Conservation (phyloP, 1,139 yeast species). For the Arxiozyma telluris region DNA sequence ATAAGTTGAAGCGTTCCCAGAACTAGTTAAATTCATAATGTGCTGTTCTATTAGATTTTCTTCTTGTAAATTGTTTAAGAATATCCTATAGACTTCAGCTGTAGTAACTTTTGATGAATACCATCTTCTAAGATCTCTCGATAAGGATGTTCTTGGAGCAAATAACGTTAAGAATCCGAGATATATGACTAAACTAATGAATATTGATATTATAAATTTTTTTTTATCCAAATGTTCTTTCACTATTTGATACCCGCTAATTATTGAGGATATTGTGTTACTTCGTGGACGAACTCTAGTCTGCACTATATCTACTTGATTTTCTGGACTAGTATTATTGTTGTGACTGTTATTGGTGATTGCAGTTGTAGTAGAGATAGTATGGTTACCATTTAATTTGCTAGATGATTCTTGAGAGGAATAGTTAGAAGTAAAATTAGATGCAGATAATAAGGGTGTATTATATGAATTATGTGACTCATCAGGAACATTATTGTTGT, state of each 20-base stretch:
- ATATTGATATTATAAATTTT: slow-evolving; percentile 39
- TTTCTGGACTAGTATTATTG: neutral
- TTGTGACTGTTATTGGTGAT: neutral
- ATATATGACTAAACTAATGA: slow-evolving; percentile 23
- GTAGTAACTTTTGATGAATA: slow-evolving; percentile 57
- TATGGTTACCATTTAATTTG: neutral
- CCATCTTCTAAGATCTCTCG: slow-evolving; percentile 71
- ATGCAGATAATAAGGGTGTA: neutral
- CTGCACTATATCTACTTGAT: neutral
- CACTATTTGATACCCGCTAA: slow-evolving; percentile 35
- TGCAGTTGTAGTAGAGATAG: neutral
- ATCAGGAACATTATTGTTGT: neutral
- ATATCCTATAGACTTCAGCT: slow-evolving; percentile 53
- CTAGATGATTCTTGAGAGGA: neutral
- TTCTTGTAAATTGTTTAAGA: slow-evolving; percentile 29
- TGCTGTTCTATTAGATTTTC: slow-evolving; percentile 34
- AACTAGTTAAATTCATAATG: slow-evolving; percentile 32
- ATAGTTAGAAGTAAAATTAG: neutral
- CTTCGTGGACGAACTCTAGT: slow-evolving; percentile 18
- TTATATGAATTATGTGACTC: neutral
- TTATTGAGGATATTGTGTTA: slow-evolving; percentile 25
- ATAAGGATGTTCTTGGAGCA: slow-evolving; percentile 77
- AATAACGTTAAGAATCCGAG: slow-evolving; percentile 59
- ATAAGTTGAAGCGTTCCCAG: slow-evolving; percentile 35
- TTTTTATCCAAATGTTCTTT: slow-evolving; percentile 46